Evolutionary conservation across 306 rosid genomes (phyloP).

Genomic region (Cyclanthera cordifolia): DNA sequence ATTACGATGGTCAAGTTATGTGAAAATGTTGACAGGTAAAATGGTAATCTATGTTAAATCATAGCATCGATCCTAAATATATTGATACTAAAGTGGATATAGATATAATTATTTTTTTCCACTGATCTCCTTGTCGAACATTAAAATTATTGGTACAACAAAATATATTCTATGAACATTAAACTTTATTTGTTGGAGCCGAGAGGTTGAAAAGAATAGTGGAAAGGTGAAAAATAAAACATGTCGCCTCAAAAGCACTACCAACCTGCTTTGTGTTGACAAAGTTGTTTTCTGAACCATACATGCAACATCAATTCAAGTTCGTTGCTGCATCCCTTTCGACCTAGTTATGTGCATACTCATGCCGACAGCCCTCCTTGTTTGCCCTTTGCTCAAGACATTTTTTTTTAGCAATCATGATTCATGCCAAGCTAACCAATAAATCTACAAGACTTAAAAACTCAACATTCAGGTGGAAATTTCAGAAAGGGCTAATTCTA

Average conservation of each 20-base stretch:
- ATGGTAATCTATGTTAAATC: background rate
- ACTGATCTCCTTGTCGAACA: background rate
- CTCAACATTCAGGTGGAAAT: constrained; percentile 34
- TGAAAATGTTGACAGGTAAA: background rate
- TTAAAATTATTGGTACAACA: background rate
- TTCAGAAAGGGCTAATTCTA: constrained; percentile 30
- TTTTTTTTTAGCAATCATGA: constrained; percentile 51
- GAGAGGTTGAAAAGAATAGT: constrained; percentile 14
- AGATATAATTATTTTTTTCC: background rate
- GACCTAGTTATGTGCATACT: constrained; percentile 38
- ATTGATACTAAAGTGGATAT: no score
- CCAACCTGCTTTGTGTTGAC: constrained; percentile 35
- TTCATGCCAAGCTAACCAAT: constrained; percentile 43
- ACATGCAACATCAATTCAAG: constrained; percentile 31
- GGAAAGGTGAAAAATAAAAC: constrained; percentile 10
- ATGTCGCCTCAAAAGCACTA: constrained; percentile 23
- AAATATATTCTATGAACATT: constrained; percentile 3
- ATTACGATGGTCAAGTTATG: background rate
- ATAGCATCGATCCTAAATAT: background rate
- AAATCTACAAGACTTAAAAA: constrained; percentile 28
- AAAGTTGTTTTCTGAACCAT: constrained; percentile 25
- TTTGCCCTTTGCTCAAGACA: constrained; percentile 53
- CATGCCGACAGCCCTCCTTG: constrained; percentile 40
- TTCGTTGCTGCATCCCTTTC: constrained; percentile 43
- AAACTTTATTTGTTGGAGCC: background rate